These are phyloP conservation scores for Apiotrichum akiyoshidainum DNA, from an alignment of 1,284 basidiomycete genomes.

Conservation along the genomic window DNA sequence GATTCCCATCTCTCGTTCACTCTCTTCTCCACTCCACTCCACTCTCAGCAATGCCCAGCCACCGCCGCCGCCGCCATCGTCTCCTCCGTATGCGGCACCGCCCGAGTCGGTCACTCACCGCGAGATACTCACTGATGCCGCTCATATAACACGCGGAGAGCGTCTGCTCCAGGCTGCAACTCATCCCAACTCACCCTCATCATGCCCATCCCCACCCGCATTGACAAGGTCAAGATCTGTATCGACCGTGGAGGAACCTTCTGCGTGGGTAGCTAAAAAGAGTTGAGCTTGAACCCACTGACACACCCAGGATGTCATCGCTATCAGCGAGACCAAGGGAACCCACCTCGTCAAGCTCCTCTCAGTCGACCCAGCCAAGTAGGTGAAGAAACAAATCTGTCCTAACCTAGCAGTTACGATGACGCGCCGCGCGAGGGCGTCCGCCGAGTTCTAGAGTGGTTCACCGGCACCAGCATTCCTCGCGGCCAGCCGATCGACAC, in stretches of 20 bases:
- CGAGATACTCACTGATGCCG: no score
- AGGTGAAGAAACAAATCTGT: neutral
- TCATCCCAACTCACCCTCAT: neutral
- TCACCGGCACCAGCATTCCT: conserved; percentile 59
- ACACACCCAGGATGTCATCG: conserved; percentile 27
- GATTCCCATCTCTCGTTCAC: no score
- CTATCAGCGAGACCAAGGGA: conserved; percentile 18
- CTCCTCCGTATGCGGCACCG: no score
- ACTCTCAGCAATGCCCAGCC: no score
- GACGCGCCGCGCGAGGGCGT: conserved; percentile 86
- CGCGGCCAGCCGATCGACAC: conserved; percentile 60
- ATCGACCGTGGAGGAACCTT: conserved; percentile 47
- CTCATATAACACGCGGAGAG: no score
- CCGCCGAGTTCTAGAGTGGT: conserved; percentile 66
- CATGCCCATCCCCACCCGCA: no score
- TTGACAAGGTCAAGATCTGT: no score
- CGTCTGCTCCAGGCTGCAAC: no score
- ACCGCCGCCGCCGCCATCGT: no score
- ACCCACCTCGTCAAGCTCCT: conserved; percentile 57
- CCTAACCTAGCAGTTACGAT: conserved; percentile 55
- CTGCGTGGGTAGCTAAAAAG: conserved; percentile 18
- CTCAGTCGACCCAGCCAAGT: conserved; percentile 75
- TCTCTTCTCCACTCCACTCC: no score
- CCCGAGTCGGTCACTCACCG: no score
- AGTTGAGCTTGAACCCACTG: conserved; percentile 23